Evolutionary conservation across 495 filamentous ascomycete genomes (phyloP), one percentile per base, ranked within the genome.

Genomic region (Annulohypoxylon moriforme): DNA sequence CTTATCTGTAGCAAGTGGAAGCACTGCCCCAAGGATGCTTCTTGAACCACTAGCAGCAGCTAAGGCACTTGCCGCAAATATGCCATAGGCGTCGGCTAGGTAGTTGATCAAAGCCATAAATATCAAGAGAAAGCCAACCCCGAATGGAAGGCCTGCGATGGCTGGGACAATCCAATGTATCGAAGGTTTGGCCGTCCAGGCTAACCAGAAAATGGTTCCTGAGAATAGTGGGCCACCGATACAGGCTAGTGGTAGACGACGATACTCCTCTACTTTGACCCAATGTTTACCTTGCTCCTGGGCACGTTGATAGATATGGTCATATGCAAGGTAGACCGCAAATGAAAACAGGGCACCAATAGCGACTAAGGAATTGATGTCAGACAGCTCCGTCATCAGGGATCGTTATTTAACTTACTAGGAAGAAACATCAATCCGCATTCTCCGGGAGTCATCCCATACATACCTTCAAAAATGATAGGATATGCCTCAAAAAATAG

Each of bases 61-160:
- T 60, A 92, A 77, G 0, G 90, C 91, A 36, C 81, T 85, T 8
- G 91, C 90, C 2, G 89, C 85, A 74, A 88, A 92, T 55, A 90
- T 85, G 34, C 82, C 85, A 75, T 93, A 93, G 7, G 90, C 90
- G 71, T 93, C 91, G 0, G 90, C 85, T 18, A 92, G 79, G 56
- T 93, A 93, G 68, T 91, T 93, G 16, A 91, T 77, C 29, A 91
- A 83, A 1, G 86, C 84, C 44, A 89, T 89, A 76, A 92, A 93
- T 16, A 89, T 86, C 16, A 88, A 81, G 8, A 88, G 80, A 67
- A 89, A 90, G 2, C 87, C 91, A 36, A 90, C 81, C 7, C 91
- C 91, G 67, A 91, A 91, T 2, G 89, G 77, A 1, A 92, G 50
- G 1, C 86, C 86, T 0, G 89, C 83, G 5, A 89, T 55, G 1